These are phyloP conservation scores for Flaveria trinervia DNA, from an alignment of 129 eudicot species.

Conservation along the genomic window DNA sequence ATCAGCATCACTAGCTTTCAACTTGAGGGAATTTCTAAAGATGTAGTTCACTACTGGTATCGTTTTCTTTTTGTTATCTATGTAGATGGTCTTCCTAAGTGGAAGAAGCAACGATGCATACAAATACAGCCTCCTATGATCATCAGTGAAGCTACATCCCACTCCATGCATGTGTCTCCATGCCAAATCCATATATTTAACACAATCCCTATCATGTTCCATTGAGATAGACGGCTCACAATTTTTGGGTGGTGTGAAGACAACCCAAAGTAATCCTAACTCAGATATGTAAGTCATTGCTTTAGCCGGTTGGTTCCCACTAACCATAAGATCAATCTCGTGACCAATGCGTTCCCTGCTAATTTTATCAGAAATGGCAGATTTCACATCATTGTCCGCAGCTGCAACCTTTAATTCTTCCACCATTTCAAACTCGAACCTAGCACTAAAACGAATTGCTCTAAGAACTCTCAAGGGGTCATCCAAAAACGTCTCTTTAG, in stretches of 20 bases:
- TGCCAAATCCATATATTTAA: slow-evolving; percentile 24
- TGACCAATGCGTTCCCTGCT: slow-evolving; percentile 41
- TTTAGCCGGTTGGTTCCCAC: slow-evolving; percentile 37
- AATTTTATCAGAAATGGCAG: too few species aligned
- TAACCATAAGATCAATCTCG: slow-evolving; percentile 41
- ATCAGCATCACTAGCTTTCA: slow-evolving; percentile 76
- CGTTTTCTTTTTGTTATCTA: slow-evolving; percentile 62
- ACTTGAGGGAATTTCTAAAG: slow-evolving; percentile 65
- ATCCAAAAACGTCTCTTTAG: too few species aligned
- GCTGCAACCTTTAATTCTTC: too few species aligned
- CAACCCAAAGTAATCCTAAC: slow-evolving; percentile 36
- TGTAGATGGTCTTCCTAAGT: slow-evolving; percentile 51
- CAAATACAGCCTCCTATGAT: slow-evolving; percentile 26
- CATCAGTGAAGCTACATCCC: slow-evolving; percentile 15
- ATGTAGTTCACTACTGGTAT: slow-evolving; percentile 54
- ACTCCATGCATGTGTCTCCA: slow-evolving; percentile 28
- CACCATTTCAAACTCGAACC: too few species aligned
- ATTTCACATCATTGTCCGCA: too few species aligned
- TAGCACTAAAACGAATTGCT: too few species aligned
- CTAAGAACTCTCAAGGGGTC: too few species aligned
- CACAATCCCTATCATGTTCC: slow-evolving; percentile 24
- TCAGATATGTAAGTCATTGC: slow-evolving; percentile 35
- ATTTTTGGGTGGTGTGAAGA: slow-evolving; percentile 29
- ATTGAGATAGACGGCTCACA: slow-evolving; percentile 20
- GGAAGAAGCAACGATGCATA: slow-evolving; percentile 76